Conservation (phyloP, 352 stramenopile genomes). For the Pythium brachiatum region DNA sequence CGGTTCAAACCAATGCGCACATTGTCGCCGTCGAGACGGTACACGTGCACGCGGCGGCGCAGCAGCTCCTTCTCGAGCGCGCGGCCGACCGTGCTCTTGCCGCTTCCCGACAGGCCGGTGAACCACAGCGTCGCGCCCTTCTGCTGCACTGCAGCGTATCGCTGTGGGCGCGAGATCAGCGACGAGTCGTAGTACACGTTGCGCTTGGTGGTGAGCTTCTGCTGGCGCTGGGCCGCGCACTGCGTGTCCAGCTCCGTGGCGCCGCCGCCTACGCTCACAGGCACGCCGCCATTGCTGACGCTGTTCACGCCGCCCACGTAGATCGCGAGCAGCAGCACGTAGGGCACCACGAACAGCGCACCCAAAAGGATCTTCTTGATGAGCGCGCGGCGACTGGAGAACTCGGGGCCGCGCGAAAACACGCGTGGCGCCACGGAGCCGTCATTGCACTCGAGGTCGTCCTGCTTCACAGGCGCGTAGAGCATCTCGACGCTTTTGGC, state of each 20-base stretch:
- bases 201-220: conserved; percentile 69
- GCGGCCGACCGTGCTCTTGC: conserved; percentile 97
- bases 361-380: conserved; percentile 56
- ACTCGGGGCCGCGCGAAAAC: conserved; percentile 54
- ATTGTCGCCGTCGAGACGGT: conserved; percentile 98
- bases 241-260: conserved; percentile 37
- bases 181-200: conserved; percentile 86
- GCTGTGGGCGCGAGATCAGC: conserved; percentile 55
- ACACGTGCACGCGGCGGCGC: conserved; percentile 94
- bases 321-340: conserved; percentile 58
- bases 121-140: conserved; percentile 99
- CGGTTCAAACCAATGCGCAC: conserved; percentile 97
- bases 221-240: conserved; percentile 55
- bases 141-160: conserved; percentile 84
- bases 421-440: conserved; percentile 27
- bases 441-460: conserved; percentile 62
- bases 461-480: conserved; percentile 68
- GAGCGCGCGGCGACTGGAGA: conserved; percentile 38
- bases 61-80: conserved; percentile 96
- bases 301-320: conserved; percentile 30
- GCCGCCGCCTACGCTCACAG: too few species aligned
- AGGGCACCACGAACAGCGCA: conserved; percentile 53
- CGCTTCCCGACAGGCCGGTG: conserved; percentile 96
- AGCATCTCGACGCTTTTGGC: conserved; percentile 35
- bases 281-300: background rate